Base-by-base conservation (phyloP, 768 basidiomycete species). In the Daedaleopsis sinensis region DNA sequence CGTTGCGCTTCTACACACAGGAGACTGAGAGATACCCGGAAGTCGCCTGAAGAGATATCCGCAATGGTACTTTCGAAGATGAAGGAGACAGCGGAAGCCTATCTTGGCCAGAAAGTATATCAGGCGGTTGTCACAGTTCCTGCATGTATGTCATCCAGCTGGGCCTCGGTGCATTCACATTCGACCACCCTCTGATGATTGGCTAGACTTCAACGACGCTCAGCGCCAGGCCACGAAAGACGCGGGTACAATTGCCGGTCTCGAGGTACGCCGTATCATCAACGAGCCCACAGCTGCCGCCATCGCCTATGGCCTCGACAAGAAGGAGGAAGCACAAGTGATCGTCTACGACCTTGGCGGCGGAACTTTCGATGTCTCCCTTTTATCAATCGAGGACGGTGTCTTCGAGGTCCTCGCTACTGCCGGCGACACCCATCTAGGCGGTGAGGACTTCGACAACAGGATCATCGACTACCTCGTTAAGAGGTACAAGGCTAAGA, bases 381-480 rank as follows among this genome's bases (percentile, higher is more conserved):
- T 85, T 54, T 76, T 83, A 52, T 78, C 80, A 61, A 84, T 84
- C 72, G 79, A 85, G 70, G 84, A 85, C 65, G 84, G 84, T 69
- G 84, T 81, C 59, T 82, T 82, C 61, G 81, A 82, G 71, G 81
- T 82, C 39, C 73, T 85, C 66, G 81, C 84, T 47, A 85, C 83
- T 59, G 83, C 84, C 58, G 83, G 83, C 74, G 83, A 85, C 76
- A 84, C 83, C 68, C 82, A 84, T 68, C 75, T 85, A 38, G 83
- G 83, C 54, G 50, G 57, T 13, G 49, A 52, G 50, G 50, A 51
- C 32, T 84, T 86, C 65, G 88, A 90, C 76, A 89, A 88, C 79
- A 80, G 84, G 59, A 79, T 90, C 65, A 83, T 88, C 55, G 84
- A 88, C 64, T 80, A 87, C 77, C 79, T 91, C 71, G 80, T 86